Conservation (phyloP, 345 rosid genomes). For the Rhodomyrtus tomentosa region DNA sequence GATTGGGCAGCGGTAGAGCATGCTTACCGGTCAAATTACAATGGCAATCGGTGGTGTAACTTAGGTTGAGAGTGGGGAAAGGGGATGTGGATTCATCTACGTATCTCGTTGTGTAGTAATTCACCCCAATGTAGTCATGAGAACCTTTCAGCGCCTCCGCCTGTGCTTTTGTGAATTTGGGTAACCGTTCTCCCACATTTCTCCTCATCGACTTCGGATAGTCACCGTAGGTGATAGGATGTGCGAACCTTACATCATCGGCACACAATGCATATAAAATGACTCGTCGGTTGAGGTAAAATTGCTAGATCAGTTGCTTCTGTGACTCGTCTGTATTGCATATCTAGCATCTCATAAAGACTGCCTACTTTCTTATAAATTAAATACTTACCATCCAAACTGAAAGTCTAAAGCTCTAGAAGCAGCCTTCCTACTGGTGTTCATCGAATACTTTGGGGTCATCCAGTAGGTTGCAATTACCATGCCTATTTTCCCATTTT, state of each 20-base stretch:
- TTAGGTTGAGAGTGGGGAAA: not conserved
- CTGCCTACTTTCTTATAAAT: too few species aligned
- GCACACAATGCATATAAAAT: not conserved
- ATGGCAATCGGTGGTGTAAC: constrained; percentile 16
- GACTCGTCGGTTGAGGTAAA: not conserved
- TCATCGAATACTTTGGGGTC: constrained; percentile 7
- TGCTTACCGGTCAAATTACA: constrained; percentile 3
- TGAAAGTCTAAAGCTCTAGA: not conserved
- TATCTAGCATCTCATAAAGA: not conserved
- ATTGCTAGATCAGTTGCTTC: not conserved
- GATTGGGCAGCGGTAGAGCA: not conserved
- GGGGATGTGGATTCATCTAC: constrained; percentile 1
- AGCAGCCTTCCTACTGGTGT: constrained; percentile 3
- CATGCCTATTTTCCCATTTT: constrained; percentile 23
- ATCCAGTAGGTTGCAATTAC: constrained; percentile 6
- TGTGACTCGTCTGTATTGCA: not conserved
- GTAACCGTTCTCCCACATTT: constrained; percentile 35
- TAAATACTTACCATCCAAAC: constrained; percentile 4
- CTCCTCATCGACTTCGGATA: constrained; percentile 43
- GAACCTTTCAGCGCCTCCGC: constrained; percentile 35
- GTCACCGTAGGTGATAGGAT: constrained; percentile 48
- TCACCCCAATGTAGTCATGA: constrained; percentile 39
- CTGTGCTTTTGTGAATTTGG: constrained; percentile 38
- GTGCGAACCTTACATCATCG: constrained; percentile 17
- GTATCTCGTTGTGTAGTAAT: constrained; percentile 44